Evolutionary conservation across 106 monocot species (phyloP), one percentile per base, ranked within the genome.

Genomic region (Platanthera guangdongensis): DNA sequence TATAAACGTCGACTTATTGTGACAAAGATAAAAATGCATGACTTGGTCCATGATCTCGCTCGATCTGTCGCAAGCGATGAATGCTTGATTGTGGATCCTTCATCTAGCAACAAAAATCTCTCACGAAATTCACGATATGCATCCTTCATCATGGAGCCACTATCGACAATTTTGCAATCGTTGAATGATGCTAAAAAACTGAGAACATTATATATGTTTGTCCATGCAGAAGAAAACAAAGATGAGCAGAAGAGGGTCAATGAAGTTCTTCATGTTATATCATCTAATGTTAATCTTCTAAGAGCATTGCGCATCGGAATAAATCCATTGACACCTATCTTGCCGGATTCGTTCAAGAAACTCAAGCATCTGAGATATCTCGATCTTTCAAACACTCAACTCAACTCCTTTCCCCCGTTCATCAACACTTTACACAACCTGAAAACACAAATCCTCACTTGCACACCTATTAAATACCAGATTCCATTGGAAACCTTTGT

Each of bases 1-100:
- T 11, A 8, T 13, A 7, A 53, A 16, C 49, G 25, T 39, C 8
- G 18, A n/a, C n/a, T n/a, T 15, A 57, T 4, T 6, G 32, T 71
- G 9, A 47, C 4, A 0, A 0, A n/a, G 6, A 16, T 79, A 15
- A 82, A 65, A 50, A 83, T 86, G 74, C 82, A 83, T 60, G 80
- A 80, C 45, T 47, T 86, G 4, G 47, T 86, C 16, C 86, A 86
- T 46, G 80, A 83, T 48, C 74, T 86, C 11, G 80, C 80, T 72
- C 72, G 9, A 54, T 82, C 51, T 80, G 68, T 82, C 19, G 75
- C 86, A n/a, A 55, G 72, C 39, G 72, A 80, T 50, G 82, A 86
- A 76, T 79, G 76, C 52, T 76, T 28, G 2, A 68, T 72, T 12
- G 16, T 74, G 3, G 65, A 80, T 32, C 32, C 1, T 32, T 32